Evolutionary conservation across 768 basidiomycete species (phyloP), one percentile per base, ranked within the genome.

Genomic region (Dioszegia crocea): DNA sequence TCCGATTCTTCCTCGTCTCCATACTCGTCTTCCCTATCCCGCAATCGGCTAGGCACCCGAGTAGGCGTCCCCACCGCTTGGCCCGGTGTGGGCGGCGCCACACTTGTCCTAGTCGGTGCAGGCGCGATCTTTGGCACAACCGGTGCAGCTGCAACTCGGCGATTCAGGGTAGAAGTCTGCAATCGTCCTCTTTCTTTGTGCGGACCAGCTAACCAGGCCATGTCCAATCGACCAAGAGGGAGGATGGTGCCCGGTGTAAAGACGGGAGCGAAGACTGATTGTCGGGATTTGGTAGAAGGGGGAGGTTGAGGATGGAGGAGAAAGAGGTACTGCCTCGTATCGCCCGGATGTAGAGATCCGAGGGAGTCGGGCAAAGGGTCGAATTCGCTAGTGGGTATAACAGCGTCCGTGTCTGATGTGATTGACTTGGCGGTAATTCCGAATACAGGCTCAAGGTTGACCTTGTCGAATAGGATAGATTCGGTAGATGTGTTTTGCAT

Each of bases 401-500:
- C 6, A 6, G 8, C 33, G 33, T 6, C 33, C 6, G 33, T 33
- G 33, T 33, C 33, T 6, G 62, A 87, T 85, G 50, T 81, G 70
- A 9, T 80, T 83, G 23, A 78, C 75, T 88, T 87, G 87, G 3
- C 82, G 83, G 10, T 85, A 19, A 76, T 50, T 8, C 72, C 70
- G 24, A 65, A 50, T 1, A 74, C 70, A 27, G 75, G 59, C 48
- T 71, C 67, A 2, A 76, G 46, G 4, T 56, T 86, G 6, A 84
- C 82, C 48, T 84, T 83, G 57, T 90, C 88, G 56, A 97, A 84
- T 10, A 80, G 77, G 82, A 96, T 87, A n/a, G 82, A 83, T 63
- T 90, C 86, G 60, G 90, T 83, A 0, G 88, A 89, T 57, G 88
- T 79, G 67, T 97, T 97, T 71, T 94, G 91, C 11, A 94, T 85